Conservation (phyloP, 2,329 filamentous ascomycete genomes). For the Teratosphaeria gauchensis region DNA sequence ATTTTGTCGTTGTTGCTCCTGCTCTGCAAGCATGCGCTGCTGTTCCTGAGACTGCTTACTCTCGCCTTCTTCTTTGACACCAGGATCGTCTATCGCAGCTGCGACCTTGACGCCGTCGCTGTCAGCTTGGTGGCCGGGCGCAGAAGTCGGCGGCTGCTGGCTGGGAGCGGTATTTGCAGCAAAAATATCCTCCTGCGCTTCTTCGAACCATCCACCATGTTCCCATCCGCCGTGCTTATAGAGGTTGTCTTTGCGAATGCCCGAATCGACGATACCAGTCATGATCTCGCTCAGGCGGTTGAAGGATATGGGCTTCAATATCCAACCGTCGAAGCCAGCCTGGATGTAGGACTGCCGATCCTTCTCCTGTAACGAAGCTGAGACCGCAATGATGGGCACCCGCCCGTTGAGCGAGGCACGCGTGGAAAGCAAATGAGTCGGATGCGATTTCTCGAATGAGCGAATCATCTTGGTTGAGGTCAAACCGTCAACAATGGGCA, state of each 20-base stretch:
- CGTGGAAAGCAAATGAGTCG: conserved; percentile 44
- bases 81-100: conserved; percentile 23
- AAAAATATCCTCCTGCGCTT: conserved; percentile 28
- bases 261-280: conserved; percentile 54
- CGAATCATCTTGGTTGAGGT: conserved; percentile 77
- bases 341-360: conserved; percentile 61
- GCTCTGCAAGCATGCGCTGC: conserved; percentile 17
- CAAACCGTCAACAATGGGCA: conserved; percentile 84
- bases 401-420: conserved; percentile 53
- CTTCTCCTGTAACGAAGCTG: conserved; percentile 66
- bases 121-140: conserved; percentile 4
- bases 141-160: conserved; percentile 10
- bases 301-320: conserved; percentile 80
- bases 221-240: conserved; percentile 72
- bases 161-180: conserved; percentile 29
- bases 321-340: conserved; percentile 82
- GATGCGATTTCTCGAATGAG: conserved; percentile 53
- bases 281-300: conserved; percentile 61
- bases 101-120: conserved; percentile 23
- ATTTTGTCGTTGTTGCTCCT: conserved; percentile 7
- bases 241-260: conserved; percentile 50
- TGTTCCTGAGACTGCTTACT: conserved; percentile 26
- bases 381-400: conserved; percentile 77
- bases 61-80: conserved; percentile 22
- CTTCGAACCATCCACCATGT: conserved; percentile 70